A percentile compares a stretch with the other conserved stretches of the same genome.
Conservation (phyloP, 2,329 filamentous ascomycete species). For the Penicillium janthinellum region DNA sequence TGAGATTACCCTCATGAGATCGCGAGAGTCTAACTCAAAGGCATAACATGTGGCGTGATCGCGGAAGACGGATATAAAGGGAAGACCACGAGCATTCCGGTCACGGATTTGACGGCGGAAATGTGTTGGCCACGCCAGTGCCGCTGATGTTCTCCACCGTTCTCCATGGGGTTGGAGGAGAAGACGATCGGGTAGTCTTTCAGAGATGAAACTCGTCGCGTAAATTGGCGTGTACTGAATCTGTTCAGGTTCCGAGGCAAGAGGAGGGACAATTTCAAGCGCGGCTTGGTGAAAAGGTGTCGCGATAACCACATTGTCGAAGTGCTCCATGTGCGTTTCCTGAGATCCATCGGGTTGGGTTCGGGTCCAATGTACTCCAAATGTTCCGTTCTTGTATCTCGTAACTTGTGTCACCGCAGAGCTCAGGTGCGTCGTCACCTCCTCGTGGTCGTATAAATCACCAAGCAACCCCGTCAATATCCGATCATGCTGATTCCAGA, state of each 20-base stretch:
- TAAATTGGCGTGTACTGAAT: background rate
- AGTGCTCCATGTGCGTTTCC: background rate
- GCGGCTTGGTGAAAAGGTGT: slow-evolving; percentile 5
- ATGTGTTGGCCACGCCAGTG: background rate
- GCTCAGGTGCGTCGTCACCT: background rate
- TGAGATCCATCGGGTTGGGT: background rate
- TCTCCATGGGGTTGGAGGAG: background rate
- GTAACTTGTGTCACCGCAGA: slow-evolving; percentile 3
- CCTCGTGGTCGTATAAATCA: background rate
- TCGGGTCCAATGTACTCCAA: slow-evolving; percentile 4
- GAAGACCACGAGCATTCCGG: background rate
- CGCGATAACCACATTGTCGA: slow-evolving; percentile 8
- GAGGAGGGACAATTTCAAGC: slow-evolving; percentile 3
- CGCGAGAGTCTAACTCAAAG: background rate
- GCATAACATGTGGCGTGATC: background rate
- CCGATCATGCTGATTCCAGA: background rate
- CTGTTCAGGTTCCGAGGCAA: background rate
- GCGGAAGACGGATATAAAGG: background rate
- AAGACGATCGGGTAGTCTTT: background rate
- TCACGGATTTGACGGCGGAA: background rate
- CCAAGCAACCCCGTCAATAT: background rate
- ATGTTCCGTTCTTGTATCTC: background rate
- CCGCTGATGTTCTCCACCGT: background rate
- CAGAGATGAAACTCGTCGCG: slow-evolving; percentile 4
- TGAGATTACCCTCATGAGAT: background rate